Base-by-base conservation (phyloP, 2,329 filamentous ascomycete genomes). In the Penicillium sp. region DNA sequence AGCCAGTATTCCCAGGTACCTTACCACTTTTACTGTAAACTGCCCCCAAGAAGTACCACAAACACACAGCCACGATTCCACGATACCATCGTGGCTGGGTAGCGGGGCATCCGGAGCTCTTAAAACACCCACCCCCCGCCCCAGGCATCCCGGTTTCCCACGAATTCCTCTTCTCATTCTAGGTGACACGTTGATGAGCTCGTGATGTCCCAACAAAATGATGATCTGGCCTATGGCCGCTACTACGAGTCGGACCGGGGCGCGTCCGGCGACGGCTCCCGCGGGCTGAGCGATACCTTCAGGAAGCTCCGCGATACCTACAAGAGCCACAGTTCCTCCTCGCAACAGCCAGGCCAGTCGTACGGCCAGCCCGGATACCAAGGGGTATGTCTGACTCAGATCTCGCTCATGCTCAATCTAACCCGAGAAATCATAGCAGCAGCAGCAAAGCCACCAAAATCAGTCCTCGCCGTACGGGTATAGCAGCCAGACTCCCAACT, bases 171-270 rank as follows among this genome's bases (percentile, higher is more conserved):
- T 18, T 21, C 41, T 36, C 31, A 23, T 25, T 33, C n/a, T 21
- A n/a, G n/a, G n/a, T n/a, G n/a, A n/a, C 19, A 27, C 21, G 27
- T 39, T 33, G 16, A 21, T n/a, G n/a, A n/a, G n/a, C n/a, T 17
- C 6, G 4, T 18, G 18, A 70, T 70, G 67, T 62, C 67, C 13
- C 54, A 62, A 34, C 57, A 67, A 40, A 72, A 79, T 48, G 73
- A 79, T 51, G 67, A 70, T 45, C 55, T 80, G 56, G 77, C 77
- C 39, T 80, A 80, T 56, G 77, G 77, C 46, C 70, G 75, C 23
- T 76, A 75, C 50, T 56, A 65, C 55, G 57, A 54, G 43, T 63
- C 43, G 51, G 57, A 52, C 50, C 62, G 59, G 36, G 60, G 55
- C 36, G n/a, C n/a, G n/a, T 60, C 51, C 4, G 48, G 50, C 28